Conservation (phyloP, 2,329 filamentous ascomycete genomes). For the Verticillium dahliae region DNA sequence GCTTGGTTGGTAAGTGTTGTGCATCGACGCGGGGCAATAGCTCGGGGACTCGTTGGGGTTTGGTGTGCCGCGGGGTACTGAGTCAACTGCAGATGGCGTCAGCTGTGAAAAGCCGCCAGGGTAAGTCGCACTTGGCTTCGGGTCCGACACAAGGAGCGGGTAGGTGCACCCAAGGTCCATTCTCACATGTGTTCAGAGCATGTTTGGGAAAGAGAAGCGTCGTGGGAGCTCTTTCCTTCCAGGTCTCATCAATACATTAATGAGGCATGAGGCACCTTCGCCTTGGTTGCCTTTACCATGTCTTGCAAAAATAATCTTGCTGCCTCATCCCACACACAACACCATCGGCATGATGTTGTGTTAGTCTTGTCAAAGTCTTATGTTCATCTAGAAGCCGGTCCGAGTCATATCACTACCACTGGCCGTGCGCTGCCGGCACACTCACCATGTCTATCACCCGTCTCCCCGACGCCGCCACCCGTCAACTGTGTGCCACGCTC, state of each 20-base stretch:
- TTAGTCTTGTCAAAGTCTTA: not conserved
- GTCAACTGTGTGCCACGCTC: constrained; percentile 54
- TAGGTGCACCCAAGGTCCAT: not conserved
- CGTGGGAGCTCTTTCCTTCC: not conserved
- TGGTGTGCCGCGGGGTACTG: not conserved
- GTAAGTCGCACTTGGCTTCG: no score
- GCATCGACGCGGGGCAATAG: not conserved
- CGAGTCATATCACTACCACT: not conserved
- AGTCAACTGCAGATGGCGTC: not conserved
- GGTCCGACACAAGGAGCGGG: no score
- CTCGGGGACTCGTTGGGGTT: not conserved
- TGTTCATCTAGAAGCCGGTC: not conserved
- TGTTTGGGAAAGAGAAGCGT: no score
- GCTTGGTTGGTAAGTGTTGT: not conserved
- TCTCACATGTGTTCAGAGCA: not conserved
- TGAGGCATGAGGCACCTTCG: not conserved
- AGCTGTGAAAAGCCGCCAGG: not conserved
- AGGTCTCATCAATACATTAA: no score
- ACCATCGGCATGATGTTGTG: not conserved
- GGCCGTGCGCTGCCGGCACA: not conserved
- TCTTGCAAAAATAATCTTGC: not conserved
- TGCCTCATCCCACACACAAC: not conserved
- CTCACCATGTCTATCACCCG: constrained; percentile 39
- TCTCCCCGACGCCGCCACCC: constrained; percentile 41
- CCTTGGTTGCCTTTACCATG: not conserved